phyloP scores from a whole-genome alignment of 192 early-diverging fungal genomes.

The Backusella psychrophila region DNA sequence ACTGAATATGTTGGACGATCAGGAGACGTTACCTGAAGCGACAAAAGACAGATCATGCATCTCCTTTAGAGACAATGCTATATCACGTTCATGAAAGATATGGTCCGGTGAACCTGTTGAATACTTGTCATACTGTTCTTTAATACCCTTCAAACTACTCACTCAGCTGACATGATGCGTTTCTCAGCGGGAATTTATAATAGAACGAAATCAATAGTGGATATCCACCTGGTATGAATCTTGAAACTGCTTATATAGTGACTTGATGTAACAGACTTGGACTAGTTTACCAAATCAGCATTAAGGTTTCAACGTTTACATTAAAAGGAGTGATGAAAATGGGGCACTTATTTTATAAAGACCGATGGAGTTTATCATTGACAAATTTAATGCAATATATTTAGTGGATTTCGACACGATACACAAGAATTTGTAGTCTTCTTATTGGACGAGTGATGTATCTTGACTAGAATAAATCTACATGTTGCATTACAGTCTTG shows the following conservation, averaged over 20 bases:
- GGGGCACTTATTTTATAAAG: not conserved
- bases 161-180: conserved; percentile 59
- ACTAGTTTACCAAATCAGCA: conserved; percentile 57
- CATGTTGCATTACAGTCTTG: too few relatives aligned
- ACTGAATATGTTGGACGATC: not conserved
- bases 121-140: conserved; percentile 85
- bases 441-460: conserved; percentile 28
- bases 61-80: not conserved
- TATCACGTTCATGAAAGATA: conserved; percentile 26
- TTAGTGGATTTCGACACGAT: conserved; percentile 80
- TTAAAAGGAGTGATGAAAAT: not conserved
- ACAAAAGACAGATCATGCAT: not conserved
- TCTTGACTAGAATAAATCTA: too few relatives aligned
- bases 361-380: conserved; percentile 33
- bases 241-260: conserved; percentile 61
- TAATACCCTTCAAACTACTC: conserved; percentile 79
- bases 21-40: not conserved
- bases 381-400: conserved; percentile 50
- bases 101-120: conserved; percentile 79
- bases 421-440: conserved; percentile 82
- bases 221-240: conserved; percentile 73
- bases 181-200: conserved; percentile 46
- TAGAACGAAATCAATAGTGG: conserved; percentile 59
- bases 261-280: conserved; percentile 63
- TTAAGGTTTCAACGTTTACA: conserved; percentile 50